Conservation (phyloP, 495 filamentous ascomycete species). For the Tuber magnatum region DNA sequence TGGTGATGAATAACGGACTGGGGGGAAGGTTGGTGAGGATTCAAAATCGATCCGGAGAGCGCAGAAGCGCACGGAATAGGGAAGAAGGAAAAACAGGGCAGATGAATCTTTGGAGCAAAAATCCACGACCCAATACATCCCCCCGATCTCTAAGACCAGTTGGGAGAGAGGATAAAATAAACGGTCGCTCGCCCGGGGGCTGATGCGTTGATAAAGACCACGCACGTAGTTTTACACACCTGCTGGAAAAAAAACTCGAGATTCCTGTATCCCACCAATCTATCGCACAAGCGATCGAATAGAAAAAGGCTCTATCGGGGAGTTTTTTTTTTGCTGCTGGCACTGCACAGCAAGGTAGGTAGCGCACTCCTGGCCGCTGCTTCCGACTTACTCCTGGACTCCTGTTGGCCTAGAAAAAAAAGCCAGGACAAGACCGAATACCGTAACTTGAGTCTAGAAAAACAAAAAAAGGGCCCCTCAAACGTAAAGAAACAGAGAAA, state of each 20-base stretch:
- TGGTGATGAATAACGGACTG: constrained; percentile 21
- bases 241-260: constrained; percentile 31
- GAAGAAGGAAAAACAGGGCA: constrained; percentile 22
- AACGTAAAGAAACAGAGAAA: constrained; percentile 14
- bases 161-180: neutral
- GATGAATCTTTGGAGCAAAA: constrained; percentile 24
- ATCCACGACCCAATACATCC: constrained; percentile 31
- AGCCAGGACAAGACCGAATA: neutral
- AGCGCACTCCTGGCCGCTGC: neutral
- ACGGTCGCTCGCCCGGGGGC: constrained; percentile 13
- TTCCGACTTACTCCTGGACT: neutral
- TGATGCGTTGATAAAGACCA: constrained; percentile 1
- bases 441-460: constrained; percentile 1
- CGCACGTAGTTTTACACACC: constrained; percentile 22
- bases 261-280: constrained; percentile 14
- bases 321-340: constrained; percentile 11
- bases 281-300: constrained; percentile 7
- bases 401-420: neutral
- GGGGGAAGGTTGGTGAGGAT: constrained; percentile 13
- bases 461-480: constrained; percentile 5
- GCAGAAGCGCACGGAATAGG: constrained; percentile 19
- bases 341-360: neutral
- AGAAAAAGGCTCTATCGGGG: constrained; percentile 11
- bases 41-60: constrained; percentile 26
- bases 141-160: constrained; percentile 15